Evolutionary conservation across 2,329 filamentous ascomycete genomes (phyloP), one percentile per base, ranked within the genome.

Genomic region (Diaporthe aspalathi): DNA sequence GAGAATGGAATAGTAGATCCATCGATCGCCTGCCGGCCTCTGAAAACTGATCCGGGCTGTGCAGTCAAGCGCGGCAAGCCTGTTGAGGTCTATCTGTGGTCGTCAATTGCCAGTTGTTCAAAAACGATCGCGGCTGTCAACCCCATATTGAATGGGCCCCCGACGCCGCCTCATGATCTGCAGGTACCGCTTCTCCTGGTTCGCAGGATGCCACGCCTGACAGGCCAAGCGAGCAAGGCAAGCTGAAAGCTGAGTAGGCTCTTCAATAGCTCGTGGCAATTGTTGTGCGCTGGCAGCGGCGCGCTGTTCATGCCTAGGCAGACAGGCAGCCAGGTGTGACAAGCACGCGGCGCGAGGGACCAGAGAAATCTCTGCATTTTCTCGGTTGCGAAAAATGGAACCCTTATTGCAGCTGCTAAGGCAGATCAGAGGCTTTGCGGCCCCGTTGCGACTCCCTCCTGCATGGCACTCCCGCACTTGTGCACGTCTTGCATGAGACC

Each of bases 241-340:
- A 80, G 79, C 79, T 80, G 78, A 80, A 78, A 77, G 71, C 43
- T 77, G 77, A 77, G 77, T 76, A 71, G n/a, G n/a, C 9, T 68
- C 67, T 63, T 63, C 38, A 20, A 20, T 38, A 35, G 74, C 38
- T 54, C 32, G 65, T 72, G 70, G 70, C 70, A 43, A 69, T 35
- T 69, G 52, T 54, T 38, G 38, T 72, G 70, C 65, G 70, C 38
- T 72, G 70, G 70, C 70, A 69, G 22, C 57, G 9, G 22, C 57
- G 9, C 56, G 35, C 50, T 53, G 35, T 29, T 43, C 16, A 20
- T 27, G 38, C 56, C 56, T 29, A 60, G 56, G 56, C 56, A 40
- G 47, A 50, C 22, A 24, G 29, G 20, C 57, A 70, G 12, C 20
- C 24, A 35, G 16, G 54, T 22, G 22, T 27, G 65, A 11, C 27